phyloP scores from a whole-genome alignment of 371 early-diverging fungal genomes.

The Coemansia sp. region DNA sequence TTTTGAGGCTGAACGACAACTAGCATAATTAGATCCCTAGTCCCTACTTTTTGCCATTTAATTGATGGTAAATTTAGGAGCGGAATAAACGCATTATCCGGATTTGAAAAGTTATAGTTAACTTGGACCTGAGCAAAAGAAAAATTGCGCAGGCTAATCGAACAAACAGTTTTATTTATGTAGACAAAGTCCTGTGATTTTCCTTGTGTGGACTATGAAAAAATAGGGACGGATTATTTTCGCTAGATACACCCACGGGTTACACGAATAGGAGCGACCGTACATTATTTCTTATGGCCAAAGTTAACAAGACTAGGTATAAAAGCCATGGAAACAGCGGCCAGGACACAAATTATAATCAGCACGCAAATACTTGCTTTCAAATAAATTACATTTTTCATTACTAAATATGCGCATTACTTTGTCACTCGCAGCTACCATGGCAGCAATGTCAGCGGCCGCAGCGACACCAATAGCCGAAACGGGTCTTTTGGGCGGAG shows the following conservation, averaged over 20 bases:
- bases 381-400: background rate
- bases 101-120: background rate
- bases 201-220: background rate
- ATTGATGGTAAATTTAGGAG: background rate
- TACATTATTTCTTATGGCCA: background rate
- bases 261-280: background rate
- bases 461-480: constrained; percentile 13
- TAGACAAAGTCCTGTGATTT: too few relatives aligned
- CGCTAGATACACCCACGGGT: background rate
- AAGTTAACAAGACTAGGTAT: background rate
- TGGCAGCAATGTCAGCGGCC: constrained; percentile 14
- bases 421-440: constrained; percentile 21
- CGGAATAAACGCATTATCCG: background rate
- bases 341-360: background rate
- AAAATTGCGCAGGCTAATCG: background rate
- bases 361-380: background rate
- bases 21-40: background rate
- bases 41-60: background rate
- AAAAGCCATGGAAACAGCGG: background rate
- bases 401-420: constrained; percentile 13
- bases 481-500: constrained; percentile 19
- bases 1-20: background rate
- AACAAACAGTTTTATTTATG: background rate
- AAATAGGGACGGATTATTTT: background rate
- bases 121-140: background rate